phyloP scores from a whole-genome alignment of 768 basidiomycete species.

The Sporobolomyces roseus region DNA sequence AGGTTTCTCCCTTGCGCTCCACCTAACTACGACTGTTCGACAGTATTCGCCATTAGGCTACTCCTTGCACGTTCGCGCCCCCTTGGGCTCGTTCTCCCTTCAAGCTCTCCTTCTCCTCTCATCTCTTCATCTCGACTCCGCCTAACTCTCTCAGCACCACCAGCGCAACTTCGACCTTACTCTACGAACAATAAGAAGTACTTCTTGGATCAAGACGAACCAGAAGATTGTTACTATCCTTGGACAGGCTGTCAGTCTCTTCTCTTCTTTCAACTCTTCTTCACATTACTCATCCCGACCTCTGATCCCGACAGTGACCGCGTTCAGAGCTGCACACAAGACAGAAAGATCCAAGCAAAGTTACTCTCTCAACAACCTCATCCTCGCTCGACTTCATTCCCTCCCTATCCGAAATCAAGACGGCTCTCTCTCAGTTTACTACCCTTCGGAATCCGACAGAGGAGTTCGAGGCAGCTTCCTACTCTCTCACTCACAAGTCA shows the following conservation, averaged over 20 bases:
- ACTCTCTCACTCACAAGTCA: not conserved
- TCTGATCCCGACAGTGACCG: not conserved
- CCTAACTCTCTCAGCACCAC: not conserved
- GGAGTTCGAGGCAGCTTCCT: not conserved
- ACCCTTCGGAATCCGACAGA: not conserved
- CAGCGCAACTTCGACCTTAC: not conserved
- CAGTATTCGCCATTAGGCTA: slow-evolving; percentile 17
- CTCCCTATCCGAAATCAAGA: not conserved
- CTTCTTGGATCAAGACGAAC: not conserved
- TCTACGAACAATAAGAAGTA: too few species aligned
- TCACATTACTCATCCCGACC: not conserved
- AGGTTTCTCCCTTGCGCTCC: not conserved
- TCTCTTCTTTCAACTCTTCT: not conserved
- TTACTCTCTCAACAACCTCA: not conserved
- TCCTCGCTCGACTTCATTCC: not conserved
- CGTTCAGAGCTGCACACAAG: slow-evolving; percentile 1
- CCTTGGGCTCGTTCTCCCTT: slow-evolving; percentile 5
- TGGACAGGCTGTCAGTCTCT: not conserved
- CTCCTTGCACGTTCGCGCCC: slow-evolving; percentile 1
- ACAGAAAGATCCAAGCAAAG: not conserved
- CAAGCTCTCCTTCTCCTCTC: not conserved
- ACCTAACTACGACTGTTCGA: too few species aligned
- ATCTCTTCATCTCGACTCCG: not conserved
- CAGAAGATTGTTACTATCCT: slow-evolving; percentile 1
- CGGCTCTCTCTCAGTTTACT: not conserved